Conservation (phyloP, 768 basidiomycete genomes). For the Lactarius akahatsu region DNA sequence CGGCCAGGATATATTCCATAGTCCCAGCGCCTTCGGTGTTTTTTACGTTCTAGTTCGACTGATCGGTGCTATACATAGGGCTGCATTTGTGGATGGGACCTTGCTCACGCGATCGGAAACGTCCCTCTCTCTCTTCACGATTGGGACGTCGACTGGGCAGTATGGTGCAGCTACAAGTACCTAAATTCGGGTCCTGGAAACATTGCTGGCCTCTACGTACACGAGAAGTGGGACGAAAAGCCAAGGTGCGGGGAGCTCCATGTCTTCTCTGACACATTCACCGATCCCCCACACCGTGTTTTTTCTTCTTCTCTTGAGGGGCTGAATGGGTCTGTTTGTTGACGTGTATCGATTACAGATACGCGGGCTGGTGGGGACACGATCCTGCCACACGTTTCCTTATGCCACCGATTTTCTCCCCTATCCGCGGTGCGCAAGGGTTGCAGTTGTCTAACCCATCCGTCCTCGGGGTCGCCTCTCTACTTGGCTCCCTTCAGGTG, state of each 20-base stretch:
- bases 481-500: constrained; percentile 79
- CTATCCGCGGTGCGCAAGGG: constrained; percentile 88
- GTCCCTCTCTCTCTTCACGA: constrained; percentile 86
- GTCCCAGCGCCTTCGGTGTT: constrained; percentile 23
- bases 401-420: constrained; percentile 82
- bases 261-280: constrained; percentile 6
- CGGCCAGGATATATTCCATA: constrained; percentile 19
- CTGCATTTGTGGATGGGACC: constrained; percentile 93
- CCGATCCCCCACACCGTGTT: constrained; percentile 17
- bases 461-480: constrained; percentile 71
- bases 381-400: constrained; percentile 81
- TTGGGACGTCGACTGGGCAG: constrained; percentile 96
- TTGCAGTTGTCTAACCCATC: constrained; percentile 97
- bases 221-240: constrained; percentile 73
- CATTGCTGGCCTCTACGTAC: constrained; percentile 92
- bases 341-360: constrained; percentile 45
- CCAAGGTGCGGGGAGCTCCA: constrained; percentile 54
- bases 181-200: constrained; percentile 95
- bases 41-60: constrained; percentile 24
- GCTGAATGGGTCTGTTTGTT: constrained; percentile 11
- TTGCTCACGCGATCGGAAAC: constrained; percentile 95
- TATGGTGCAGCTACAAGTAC: constrained; percentile 99
- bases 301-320: neutral
- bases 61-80: constrained; percentile 52
- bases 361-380: constrained; percentile 99